A percentile compares a stretch with the other conserved stretches of the same genome.
phyloP scores from a whole-genome alignment of 345 rosid genomes.

The Hibiscus tridactylites region DNA sequence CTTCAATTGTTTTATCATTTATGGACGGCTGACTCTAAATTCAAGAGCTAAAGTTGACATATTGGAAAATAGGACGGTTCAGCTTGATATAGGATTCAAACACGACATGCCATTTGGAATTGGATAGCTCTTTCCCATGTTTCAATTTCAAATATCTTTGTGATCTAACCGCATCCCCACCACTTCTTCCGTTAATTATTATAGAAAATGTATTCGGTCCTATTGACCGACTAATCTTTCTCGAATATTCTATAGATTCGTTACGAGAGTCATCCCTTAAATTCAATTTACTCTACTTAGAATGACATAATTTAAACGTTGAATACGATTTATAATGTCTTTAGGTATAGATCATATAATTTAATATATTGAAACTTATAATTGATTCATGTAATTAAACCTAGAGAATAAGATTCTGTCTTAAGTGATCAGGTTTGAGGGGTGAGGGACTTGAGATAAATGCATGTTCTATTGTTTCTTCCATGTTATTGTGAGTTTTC shows the following conservation, averaged over 20 bases:
- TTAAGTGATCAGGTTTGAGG: not conserved
- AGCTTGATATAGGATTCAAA: not conserved
- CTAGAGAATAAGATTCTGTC: not conserved
- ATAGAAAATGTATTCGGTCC: no score
- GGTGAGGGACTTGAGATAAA: not conserved
- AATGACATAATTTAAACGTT: no score
- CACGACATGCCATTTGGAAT: slow-evolving; percentile 12
- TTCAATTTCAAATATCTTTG: not conserved
- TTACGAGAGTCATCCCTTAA: no score
- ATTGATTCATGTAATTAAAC: not conserved
- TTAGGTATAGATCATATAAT: no score
- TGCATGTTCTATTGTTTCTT: not conserved
- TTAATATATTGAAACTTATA: not conserved
- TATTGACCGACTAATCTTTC: no score
- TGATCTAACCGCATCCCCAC: not conserved
- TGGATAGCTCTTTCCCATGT: not conserved
- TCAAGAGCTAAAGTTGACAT: not conserved
- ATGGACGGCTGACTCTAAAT: slow-evolving; percentile 6
- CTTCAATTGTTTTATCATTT: not conserved
- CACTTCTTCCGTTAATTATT: not conserved
- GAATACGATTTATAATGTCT: no score
- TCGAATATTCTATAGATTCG: no score
- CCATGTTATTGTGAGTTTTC: not conserved
- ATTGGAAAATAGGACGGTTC: slow-evolving; percentile 3
- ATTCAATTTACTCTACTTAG: no score